Percentiles rank a stretch among this genome's conserved stretches.
Conservation (phyloP, 768 basidiomycete genomes). For the Kondoa subrosea region DNA sequence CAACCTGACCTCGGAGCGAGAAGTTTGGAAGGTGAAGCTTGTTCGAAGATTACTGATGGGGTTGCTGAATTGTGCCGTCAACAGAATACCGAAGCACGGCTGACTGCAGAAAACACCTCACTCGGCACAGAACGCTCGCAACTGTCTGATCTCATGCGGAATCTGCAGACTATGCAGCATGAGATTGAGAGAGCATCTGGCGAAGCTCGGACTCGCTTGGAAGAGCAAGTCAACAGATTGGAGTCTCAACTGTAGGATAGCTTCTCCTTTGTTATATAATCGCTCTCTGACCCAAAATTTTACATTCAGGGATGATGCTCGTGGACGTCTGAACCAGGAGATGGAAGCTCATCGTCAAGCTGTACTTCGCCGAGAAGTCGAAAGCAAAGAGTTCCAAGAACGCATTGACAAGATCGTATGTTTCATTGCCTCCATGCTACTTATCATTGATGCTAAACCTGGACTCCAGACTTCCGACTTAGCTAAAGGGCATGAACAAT, state of each 20-base stretch:
- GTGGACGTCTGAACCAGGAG: constrained; percentile 52
- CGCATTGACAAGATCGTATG: constrained; percentile 56
- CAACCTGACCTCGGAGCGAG: constrained; percentile 81
- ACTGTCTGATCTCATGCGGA: constrained; percentile 69
- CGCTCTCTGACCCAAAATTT: neutral
- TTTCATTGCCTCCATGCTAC: constrained; percentile 10
- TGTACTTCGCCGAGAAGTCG: constrained; percentile 64
- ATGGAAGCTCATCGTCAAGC: constrained; percentile 56
- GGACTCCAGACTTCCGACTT: constrained; percentile 13
- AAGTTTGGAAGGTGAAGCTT: constrained; percentile 60
- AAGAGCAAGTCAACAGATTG: constrained; percentile 58
- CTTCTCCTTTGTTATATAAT: neutral
- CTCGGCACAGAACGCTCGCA: constrained; percentile 66
- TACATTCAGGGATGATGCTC: constrained; percentile 49
- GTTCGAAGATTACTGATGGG: constrained; percentile 1
- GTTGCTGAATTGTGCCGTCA: too few relatives aligned
- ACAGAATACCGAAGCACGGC: constrained; percentile 58
- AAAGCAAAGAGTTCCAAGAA: constrained; percentile 54
- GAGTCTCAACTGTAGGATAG: constrained; percentile 56
- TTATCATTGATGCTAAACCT: neutral
- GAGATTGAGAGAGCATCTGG: constrained; percentile 68
- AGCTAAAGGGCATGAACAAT: constrained; percentile 53
- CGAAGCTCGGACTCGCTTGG: constrained; percentile 64
- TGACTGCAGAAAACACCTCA: constrained; percentile 69
- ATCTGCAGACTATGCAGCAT: constrained; percentile 75